Evolutionary conservation across 345 rosid genomes (phyloP).

Genomic region (Brassica nigra): DNA sequence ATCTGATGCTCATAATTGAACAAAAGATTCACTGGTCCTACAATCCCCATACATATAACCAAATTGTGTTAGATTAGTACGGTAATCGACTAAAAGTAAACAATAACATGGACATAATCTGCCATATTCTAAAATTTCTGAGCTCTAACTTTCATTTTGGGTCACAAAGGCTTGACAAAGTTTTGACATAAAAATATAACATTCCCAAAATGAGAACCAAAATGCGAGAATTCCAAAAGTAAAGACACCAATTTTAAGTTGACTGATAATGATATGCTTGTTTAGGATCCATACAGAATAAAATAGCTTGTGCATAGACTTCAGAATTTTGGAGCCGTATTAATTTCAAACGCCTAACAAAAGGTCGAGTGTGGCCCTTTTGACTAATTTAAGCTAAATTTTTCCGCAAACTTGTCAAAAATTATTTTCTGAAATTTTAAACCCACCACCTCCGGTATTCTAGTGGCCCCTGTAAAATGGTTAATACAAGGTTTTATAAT

Average conservation of each 20-base stretch:
- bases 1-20: not conserved
- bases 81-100: not conserved
- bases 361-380: constrained; percentile 23
- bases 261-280: not conserved
- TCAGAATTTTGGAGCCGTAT: constrained; percentile 16
- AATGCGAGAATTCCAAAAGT: constrained; percentile 3
- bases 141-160: not conserved
- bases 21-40: not conserved
- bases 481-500: not conserved
- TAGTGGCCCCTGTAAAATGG: not conserved
- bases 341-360: constrained; percentile 13
- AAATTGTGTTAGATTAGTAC: not conserved
- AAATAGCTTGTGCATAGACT: constrained; percentile 2
- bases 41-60: not conserved
- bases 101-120: not conserved
- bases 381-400: not conserved
- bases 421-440: not conserved
- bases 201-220: not conserved
- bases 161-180: not conserved
- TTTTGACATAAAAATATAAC: not conserved
- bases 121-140: not conserved
- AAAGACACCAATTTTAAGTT: constrained; percentile 6
- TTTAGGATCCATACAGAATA: not conserved
- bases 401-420: not conserved
- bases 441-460: not conserved